Conservation (phyloP, 495 filamentous ascomycete genomes). For the Penicillium bovifimosum region DNA sequence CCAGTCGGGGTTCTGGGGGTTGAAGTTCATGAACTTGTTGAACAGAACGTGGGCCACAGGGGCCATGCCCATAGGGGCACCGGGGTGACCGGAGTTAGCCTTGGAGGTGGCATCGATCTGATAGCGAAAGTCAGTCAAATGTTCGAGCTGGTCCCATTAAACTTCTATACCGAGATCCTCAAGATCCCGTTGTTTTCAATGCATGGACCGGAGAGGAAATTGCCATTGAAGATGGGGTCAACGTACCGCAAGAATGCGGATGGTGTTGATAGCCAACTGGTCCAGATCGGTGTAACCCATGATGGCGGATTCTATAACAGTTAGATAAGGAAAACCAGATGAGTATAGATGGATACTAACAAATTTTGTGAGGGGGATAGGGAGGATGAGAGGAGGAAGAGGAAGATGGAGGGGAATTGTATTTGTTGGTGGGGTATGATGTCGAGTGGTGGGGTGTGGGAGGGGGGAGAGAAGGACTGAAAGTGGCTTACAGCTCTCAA, state of each 20-base stretch:
- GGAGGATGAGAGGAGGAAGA: slow-evolving; percentile 15
- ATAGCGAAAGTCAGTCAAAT: slow-evolving; percentile 15
- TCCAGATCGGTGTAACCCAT: slow-evolving; percentile 89
- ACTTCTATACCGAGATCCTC: background rate
- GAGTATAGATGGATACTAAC: background rate
- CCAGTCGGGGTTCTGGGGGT: slow-evolving; percentile 98
- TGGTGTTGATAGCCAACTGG: slow-evolving; percentile 92
- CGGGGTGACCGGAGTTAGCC: slow-evolving; percentile 97
- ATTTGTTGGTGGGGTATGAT: slow-evolving; percentile 38
- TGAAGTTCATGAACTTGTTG: slow-evolving; percentile 99
- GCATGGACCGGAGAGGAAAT: slow-evolving; percentile 10
- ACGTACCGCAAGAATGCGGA: slow-evolving; percentile 85
- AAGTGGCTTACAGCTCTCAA: background rate
- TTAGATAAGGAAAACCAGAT: slow-evolving; percentile 22
- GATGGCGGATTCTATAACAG: slow-evolving; percentile 45
- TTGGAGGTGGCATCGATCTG: slow-evolving; percentile 96
- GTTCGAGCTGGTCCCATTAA: slow-evolving; percentile 4
- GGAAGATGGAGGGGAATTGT: slow-evolving; percentile 24
- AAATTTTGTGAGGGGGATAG: slow-evolving; percentile 16
- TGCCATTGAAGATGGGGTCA: background rate
- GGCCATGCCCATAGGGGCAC: slow-evolving; percentile 99
- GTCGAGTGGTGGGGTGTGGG: slow-evolving; percentile 31
- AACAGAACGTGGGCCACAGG: slow-evolving; percentile 95
- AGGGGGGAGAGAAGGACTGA: background rate
- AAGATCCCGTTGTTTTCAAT: background rate